Evolutionary conservation across 805 yeast genomes (phyloP).

Genomic region (Candida insectorum): DNA sequence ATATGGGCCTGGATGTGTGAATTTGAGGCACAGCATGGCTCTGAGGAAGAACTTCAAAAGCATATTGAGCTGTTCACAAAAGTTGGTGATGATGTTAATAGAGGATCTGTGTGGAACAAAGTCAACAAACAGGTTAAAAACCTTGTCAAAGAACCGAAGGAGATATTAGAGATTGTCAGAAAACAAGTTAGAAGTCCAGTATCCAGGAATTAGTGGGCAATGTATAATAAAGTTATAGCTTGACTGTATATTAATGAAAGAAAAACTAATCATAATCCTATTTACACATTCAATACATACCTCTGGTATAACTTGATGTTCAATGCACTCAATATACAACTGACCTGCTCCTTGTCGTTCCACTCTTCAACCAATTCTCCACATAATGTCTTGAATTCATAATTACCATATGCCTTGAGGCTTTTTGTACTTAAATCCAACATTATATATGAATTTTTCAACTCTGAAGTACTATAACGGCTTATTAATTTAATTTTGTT

Average conservation of each 20-base stretch:
- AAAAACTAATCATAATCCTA: background rate
- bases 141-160: conserved; percentile 36
- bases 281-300: conserved; percentile 10
- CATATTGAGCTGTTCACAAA: conserved; percentile 34
- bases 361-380: conserved; percentile 59
- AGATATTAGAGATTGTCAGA: conserved; percentile 36
- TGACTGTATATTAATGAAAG: no score
- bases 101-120: conserved; percentile 60
- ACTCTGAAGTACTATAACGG: conserved; percentile 32
- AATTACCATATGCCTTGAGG: conserved; percentile 47
- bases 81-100: conserved; percentile 48
- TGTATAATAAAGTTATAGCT: no score
- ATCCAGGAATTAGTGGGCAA: no score
- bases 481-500: conserved; percentile 53
- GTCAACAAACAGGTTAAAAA: conserved; percentile 48
- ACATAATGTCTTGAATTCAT: conserved; percentile 34
- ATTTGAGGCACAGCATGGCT: conserved; percentile 38
- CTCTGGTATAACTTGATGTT: conserved; percentile 62
- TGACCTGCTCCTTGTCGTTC: conserved; percentile 66
- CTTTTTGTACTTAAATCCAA: conserved; percentile 56
- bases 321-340: conserved; percentile 75
- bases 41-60: conserved; percentile 29
- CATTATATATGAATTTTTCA: conserved; percentile 43
- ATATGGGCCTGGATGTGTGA: conserved; percentile 65
- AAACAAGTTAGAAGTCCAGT: conserved; percentile 6